Evolutionary conservation across 2,329 filamentous ascomycete species (phyloP).

Genomic region (Calonectria hongkongensis): DNA sequence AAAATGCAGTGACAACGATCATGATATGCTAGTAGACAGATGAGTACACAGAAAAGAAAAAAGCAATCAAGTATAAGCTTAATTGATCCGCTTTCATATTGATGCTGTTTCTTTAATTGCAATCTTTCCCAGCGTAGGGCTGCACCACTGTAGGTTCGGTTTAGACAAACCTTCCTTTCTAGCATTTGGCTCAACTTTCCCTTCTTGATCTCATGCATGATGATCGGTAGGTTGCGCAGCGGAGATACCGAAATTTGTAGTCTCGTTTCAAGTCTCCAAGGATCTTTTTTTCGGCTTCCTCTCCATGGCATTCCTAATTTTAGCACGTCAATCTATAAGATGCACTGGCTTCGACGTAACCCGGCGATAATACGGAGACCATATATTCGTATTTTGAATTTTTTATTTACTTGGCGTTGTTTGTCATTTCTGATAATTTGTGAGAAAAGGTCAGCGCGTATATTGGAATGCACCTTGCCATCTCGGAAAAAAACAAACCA

Average conservation of each 20-base stretch:
- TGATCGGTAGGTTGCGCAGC: neutral
- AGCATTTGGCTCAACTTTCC: neutral
- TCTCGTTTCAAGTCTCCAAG: constrained; percentile 9
- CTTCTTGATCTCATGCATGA: neutral
- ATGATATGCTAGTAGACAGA: no score
- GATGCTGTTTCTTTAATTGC: no score
- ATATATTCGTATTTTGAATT: neutral
- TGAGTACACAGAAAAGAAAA: no score
- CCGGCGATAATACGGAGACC: constrained; percentile 2
- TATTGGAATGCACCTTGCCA: neutral
- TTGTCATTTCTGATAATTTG: constrained; percentile 8
- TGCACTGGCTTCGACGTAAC: constrained; percentile 3
- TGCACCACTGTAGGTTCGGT: no score
- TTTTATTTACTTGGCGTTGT: neutral
- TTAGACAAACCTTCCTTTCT: no score
- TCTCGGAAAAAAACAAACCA: neutral
- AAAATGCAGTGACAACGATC: neutral
- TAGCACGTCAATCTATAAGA: constrained; percentile 6
- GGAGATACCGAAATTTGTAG: neutral
- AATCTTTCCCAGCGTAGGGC: no score
- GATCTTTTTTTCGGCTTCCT: constrained; percentile 19
- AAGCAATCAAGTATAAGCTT: no score
- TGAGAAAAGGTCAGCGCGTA: neutral
- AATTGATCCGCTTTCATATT: no score
- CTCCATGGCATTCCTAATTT: neutral